Evolutionary conservation across 2,329 filamentous ascomycete species (phyloP), one percentile per base, ranked within the genome.

Genomic region (Claviceps arundinis): DNA sequence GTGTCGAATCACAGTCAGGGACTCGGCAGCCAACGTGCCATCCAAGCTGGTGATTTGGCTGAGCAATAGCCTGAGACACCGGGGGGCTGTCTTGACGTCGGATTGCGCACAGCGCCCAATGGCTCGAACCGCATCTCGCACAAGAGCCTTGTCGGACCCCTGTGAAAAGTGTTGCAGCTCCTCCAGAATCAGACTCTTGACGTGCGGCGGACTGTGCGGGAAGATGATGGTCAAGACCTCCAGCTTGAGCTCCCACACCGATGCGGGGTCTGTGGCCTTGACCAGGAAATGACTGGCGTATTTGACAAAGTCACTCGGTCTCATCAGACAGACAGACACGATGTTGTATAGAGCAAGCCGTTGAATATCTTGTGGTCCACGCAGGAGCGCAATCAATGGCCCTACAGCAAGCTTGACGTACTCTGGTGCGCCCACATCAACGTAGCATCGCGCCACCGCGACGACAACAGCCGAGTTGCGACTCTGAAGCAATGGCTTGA

Each of bases 151-250:
- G 64, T 95, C 84, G 0, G 66, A 73, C 4, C 80, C 82, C 54
- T 84, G 81, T 0, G 87, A 89, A 66, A 97, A 97, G 69, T 97
- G 91, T 62, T 95, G 90, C 5, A 98, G 76, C 64, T 98, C 93
- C 58, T 87, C 90, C 49, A 98, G 76, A 46, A 97, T 88, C 6
- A 98, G 76, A 52, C 86, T 87, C 66, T 95, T 94, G 54, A 86
- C 73, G 54, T 88, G 83, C 9, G 79, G 66, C 5, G 84, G 82
- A 57, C 84, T 84, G 62, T 95, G 79, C 0, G 91, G 89, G 61
- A 97, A 98, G 58, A 97, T 83, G 55, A 98, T 75, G 0, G 93
- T 91, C 52, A 97, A 73, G 4, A 95, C 73, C 66, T 98, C 94
- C 26, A 98, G 75, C 68, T 98, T 98, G 41, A 97, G 76, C 56